phyloP scores from a whole-genome alignment of 768 basidiomycete species.

The Auriculariales sp. region DNA sequence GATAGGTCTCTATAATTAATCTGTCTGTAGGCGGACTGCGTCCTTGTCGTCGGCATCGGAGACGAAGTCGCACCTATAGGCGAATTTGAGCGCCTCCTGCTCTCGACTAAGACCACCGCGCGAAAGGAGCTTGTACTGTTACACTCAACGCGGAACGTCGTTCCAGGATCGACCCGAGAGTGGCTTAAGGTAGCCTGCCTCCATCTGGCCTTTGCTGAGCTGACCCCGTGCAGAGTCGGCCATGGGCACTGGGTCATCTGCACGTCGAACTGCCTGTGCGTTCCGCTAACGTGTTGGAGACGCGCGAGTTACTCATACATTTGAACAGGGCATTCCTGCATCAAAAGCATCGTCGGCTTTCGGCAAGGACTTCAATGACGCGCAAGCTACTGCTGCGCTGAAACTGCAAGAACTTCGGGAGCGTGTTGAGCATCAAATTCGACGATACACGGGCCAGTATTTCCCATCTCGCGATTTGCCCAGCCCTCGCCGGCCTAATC shows the following conservation, averaged over 20 bases:
- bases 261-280: constrained; percentile 81
- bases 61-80: constrained; percentile 75
- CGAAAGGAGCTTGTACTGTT: constrained; percentile 90
- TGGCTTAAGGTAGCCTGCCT: constrained; percentile 68
- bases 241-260: constrained; percentile 92
- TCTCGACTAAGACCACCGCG: constrained; percentile 97
- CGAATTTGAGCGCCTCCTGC: constrained; percentile 84
- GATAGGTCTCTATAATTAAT: not conserved
- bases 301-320: constrained; percentile 3
- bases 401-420: constrained; percentile 74
- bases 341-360: constrained; percentile 34
- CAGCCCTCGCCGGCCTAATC: constrained; percentile 62
- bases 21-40: constrained; percentile 62
- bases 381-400: constrained; percentile 75
- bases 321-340: constrained; percentile 57
- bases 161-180: constrained; percentile 82
- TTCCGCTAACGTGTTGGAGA: constrained; percentile 3
- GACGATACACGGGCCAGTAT: constrained; percentile 63
- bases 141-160: constrained; percentile 80
- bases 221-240: constrained; percentile 49
- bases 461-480: constrained; percentile 22
- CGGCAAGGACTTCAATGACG: constrained; percentile 68
- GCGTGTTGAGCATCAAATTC: constrained; percentile 77
- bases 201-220: not conserved
- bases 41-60: constrained; percentile 88